Base-by-base conservation (phyloP, 768 basidiomycete species). In the Suillus ampliporus region DNA sequence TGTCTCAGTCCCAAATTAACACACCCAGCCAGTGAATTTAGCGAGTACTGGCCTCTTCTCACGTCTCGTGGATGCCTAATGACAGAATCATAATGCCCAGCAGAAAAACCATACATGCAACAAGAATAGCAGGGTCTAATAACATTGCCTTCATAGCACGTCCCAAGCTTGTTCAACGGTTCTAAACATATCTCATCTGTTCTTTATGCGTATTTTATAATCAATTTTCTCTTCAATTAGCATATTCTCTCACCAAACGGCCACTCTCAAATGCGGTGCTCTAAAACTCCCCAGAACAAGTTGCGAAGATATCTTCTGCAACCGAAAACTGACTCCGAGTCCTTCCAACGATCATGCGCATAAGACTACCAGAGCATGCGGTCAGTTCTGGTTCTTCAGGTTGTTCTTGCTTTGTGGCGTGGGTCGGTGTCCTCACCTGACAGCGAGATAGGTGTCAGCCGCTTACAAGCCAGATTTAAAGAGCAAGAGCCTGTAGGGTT, bases 161-260 rank as follows among this genome's bases (percentile, higher is more conserved):
- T 53, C 37, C 35, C 35, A 38, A 54, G 53, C 5, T 38, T 17
- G 28, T 28, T 28, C 48, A 50, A 28, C 15, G 10, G 17, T 28
- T 51, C 26, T 26, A 50, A 28, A 48, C 26, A 17, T 50, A 28
- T 37, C 52, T 11, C 19, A 9, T 14, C 35, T 37, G 21, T 54
- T n/a, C 11, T 21, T 1, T 21, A 21, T 35, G 53, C 5, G 5
- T 15, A 15, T 37, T 23, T 37, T 53, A 1, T 14, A 21, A 47
- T 47, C 13, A 47, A 23, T 11, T 13, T 15, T 15, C 47, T 48
- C 34, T 15, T 53, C n/a, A 5, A 13, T 15, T 19, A n/a, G 35
- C 51, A n/a, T n/a, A 52, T 52, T 54, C 35, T 54, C 52, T 37
- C 52, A 54, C 52, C 52, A 15, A 23, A 14, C 21, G 9, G 52